Evolutionary conservation across 306 rosid species (phyloP), one percentile per base, ranked within the genome.

Genomic region (Sindora glabra): DNA sequence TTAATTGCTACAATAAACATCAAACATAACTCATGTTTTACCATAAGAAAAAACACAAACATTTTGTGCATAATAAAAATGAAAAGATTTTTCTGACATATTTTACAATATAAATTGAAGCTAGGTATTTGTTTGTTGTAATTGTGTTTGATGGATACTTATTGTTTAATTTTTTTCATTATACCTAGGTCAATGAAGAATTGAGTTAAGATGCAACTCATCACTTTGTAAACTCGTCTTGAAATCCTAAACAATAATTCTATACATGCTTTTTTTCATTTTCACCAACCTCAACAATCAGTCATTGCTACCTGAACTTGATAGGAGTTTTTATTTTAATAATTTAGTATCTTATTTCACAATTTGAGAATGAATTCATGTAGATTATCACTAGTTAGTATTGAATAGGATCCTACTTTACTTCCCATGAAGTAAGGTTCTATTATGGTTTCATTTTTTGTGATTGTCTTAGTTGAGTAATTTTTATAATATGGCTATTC

Each of bases 191-290:
- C 42, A 33, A 66, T 58, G 95, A 83, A 81, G 95, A 74, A 67
- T 69, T 90, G 71, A 80, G 82, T 74, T 54, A 66, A 54, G 95
- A 82, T 56, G 89, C 89, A 30, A 89, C 90, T 10, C 65, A 42
- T 59, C 76, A 49, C 61, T 69, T 84, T 37, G 67, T 87, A 53
- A 83, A 73, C 62, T 65, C 79, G 2, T 55, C 82, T 9, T 71
- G 66, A 69, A 52, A 60, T 65, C 59, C 42, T 17, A 15, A 38
- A 56, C 59, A 65, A 41, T 70, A 67, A 53, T 54, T 34, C 21
- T 39, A 10, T 48, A 61, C 30, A 23, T 46, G 61, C 39, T n/a
- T 30, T n/a, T 53, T 44, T 10, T 34, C 60, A 48, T 58, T 68
- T 69, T 45, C 55, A 10, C 52, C 52, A 37, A 61, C 49, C 67